Percentiles rank a stretch among this genome's conserved stretches.
These are phyloP conservation scores for Puya raimondii DNA, from an alignment of 176 grass and related monocot species.

Conservation along the genomic window DNA sequence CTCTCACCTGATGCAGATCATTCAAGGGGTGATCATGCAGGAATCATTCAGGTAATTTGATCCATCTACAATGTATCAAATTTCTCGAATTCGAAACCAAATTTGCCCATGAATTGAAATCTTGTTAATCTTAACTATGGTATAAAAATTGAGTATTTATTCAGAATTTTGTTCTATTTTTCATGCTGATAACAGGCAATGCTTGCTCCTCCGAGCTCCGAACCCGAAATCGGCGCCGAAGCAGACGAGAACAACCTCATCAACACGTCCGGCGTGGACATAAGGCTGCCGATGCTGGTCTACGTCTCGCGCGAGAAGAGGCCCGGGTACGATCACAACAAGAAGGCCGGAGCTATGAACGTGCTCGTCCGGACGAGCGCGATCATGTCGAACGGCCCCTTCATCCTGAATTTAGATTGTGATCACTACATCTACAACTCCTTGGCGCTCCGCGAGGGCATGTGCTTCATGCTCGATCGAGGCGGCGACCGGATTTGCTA, in stretches of 20 bases:
- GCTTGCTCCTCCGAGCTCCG: conserved; percentile 66
- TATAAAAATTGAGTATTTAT: too few species aligned
- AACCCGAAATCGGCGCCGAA: conserved; percentile 48
- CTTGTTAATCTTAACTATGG: too few species aligned
- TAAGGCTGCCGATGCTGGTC: conserved; percentile 81
- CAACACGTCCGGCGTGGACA: conserved; percentile 63
- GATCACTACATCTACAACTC: conserved; percentile 94
- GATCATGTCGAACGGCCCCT: conserved; percentile 93
- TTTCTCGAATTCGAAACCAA: too few species aligned
- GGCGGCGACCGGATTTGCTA: conserved; percentile 85
- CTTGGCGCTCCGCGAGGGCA: conserved; percentile 57
- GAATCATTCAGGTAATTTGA: conserved; percentile 68
- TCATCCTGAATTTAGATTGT: conserved; percentile 92
- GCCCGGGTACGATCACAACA: conserved; percentile 89
- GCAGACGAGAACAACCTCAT: conserved; percentile 40
- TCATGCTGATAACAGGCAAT: conserved; percentile 35
- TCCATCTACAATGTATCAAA: background rate
- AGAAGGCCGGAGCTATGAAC: conserved; percentile 93
- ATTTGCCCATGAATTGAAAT: too few species aligned
- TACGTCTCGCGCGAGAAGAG: conserved; percentile 85
- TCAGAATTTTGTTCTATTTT: too few species aligned
- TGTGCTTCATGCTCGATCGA: conserved; percentile 99
- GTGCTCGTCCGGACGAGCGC: conserved; percentile 71
- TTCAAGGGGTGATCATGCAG: conserved; percentile 68
- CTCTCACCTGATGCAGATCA: conserved; percentile 36